A percentile compares a stretch with the other conserved stretches of the same genome.
These are phyloP conservation scores for Phalaenopsis hybrid DNA, from an alignment of 116 monocot species.

Conservation along the genomic window DNA sequence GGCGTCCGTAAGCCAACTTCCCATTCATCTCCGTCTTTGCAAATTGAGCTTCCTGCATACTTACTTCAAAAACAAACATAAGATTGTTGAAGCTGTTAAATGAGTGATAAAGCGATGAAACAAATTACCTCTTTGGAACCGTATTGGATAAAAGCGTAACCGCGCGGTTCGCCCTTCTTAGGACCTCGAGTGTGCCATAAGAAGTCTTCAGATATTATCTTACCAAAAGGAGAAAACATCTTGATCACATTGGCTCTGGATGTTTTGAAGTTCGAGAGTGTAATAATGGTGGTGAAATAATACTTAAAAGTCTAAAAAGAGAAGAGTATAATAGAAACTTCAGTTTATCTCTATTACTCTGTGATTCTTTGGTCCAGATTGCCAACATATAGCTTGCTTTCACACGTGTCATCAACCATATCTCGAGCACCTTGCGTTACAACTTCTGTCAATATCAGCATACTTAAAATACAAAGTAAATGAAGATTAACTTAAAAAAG, in stretches of 20 bases:
- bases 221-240: conserved; percentile 89
- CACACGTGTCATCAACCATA: conserved; percentile 42
- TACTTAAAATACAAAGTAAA: no score
- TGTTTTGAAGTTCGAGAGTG: conserved; percentile 3
- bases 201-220: conserved; percentile 80
- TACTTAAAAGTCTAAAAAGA: background rate
- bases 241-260: conserved; percentile 67
- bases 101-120: background rate
- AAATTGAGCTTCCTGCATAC: conserved; percentile 85
- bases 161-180: conserved; percentile 89
- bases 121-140: conserved; percentile 66
- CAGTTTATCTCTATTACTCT: conserved; percentile 49
- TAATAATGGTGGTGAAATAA: background rate
- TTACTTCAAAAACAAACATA: conserved; percentile 77
- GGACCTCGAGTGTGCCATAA: conserved; percentile 92
- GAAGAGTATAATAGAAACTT: background rate
- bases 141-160: conserved; percentile 90
- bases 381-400: conserved; percentile 70
- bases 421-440: background rate
- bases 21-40: conserved; percentile 87
- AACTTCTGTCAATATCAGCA: no score
- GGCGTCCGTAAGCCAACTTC: conserved; percentile 63
- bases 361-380: conserved; percentile 89
- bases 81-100: conserved; percentile 15
- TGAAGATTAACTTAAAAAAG: no score